phyloP scores from a whole-genome alignment of 2,329 filamentous ascomycete genomes.

The Gaeumannomyces sp. region DNA sequence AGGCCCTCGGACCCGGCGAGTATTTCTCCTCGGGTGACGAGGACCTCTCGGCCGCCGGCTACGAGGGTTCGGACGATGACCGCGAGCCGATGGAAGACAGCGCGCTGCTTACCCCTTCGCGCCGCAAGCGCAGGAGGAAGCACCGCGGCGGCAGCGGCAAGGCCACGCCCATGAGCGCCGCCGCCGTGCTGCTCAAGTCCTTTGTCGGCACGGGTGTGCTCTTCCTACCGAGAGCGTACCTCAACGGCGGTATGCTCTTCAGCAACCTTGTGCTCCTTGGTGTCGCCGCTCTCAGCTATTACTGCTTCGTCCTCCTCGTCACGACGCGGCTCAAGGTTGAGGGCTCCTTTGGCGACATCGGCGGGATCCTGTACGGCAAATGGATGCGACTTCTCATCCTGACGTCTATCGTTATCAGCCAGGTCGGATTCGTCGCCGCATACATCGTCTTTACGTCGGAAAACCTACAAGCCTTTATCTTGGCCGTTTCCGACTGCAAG shows the following conservation, averaged over 20 bases:
- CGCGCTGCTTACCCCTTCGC: slow-evolving; percentile 70
- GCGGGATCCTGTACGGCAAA: slow-evolving; percentile 81
- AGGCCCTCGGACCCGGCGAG: slow-evolving; percentile 77
- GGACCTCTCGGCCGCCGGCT: slow-evolving; percentile 32
- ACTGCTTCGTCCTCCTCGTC: slow-evolving; percentile 93
- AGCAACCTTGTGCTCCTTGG: slow-evolving; percentile 84
- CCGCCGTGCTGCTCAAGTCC: slow-evolving; percentile 85
- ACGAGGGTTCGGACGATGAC: slow-evolving; percentile 56
- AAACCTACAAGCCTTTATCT: slow-evolving; percentile 89
- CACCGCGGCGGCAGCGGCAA: slow-evolving; percentile 66
- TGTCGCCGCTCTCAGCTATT: slow-evolving; percentile 85
- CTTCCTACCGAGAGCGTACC: slow-evolving; percentile 85
- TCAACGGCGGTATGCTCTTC: slow-evolving; percentile 97
- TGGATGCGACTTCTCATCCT: slow-evolving; percentile 88
- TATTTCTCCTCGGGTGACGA: slow-evolving; percentile 80
- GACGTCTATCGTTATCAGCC: slow-evolving; percentile 86
- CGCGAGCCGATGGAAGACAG: slow-evolving; percentile 83
- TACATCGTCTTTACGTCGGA: slow-evolving; percentile 97
- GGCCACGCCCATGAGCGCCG: slow-evolving; percentile 72
- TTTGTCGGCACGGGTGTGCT: slow-evolving; percentile 96
- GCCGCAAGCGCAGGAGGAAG: slow-evolving; percentile 70
- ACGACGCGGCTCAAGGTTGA: slow-evolving; percentile 78
- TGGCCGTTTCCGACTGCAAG: slow-evolving; percentile 83
- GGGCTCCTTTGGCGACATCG: slow-evolving; percentile 97
- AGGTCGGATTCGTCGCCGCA: slow-evolving; percentile 89